Conservation (phyloP, 371 early-diverging fungal species). For the Rhizopus delemar region DNA sequence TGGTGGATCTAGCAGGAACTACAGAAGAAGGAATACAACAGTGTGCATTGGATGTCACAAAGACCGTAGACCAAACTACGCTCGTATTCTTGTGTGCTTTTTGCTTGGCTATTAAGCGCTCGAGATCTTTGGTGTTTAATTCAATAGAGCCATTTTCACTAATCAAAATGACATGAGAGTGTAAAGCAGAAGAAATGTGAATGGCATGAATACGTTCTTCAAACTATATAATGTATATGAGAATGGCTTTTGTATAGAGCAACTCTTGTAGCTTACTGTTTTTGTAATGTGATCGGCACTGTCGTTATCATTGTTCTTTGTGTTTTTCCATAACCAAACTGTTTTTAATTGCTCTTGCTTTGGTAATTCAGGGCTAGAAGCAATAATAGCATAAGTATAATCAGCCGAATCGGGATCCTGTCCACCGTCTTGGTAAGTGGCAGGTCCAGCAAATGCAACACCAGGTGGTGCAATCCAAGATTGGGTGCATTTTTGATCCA, state of each 20-base stretch:
- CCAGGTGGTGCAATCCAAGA: conserved; percentile 65
- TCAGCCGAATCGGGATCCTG: conserved; percentile 38
- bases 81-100: conserved; percentile 20
- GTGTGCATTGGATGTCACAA: conserved; percentile 46
- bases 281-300: conserved; percentile 30
- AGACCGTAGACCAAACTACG: conserved; percentile 53
- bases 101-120: conserved; percentile 45
- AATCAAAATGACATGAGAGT: conserved; percentile 51
- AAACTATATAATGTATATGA: conserved; percentile 32
- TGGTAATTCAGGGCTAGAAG: conserved; percentile 57
- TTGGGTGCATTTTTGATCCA: conserved; percentile 59
- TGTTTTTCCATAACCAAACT: conserved; percentile 61
- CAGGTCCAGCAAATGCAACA: conserved; percentile 55
- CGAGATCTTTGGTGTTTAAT: conserved; percentile 55
- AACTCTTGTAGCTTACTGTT: conserved; percentile 23
- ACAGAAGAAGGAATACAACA: conserved; percentile 54
- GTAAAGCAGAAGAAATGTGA: conserved; percentile 51
- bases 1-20: conserved; percentile 49
- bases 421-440: conserved; percentile 40
- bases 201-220: conserved; percentile 54
- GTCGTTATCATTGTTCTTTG: conserved; percentile 23
- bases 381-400: conserved; percentile 58
- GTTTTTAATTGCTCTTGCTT: conserved; percentile 51
- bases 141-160: conserved; percentile 55
- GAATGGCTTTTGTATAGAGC: conserved; percentile 1